Percentiles rank a stretch among this genome's conserved stretches.
phyloP scores from a whole-genome alignment of 2,329 filamentous ascomycete species.

The Cadophora luteo-olivacea region DNA sequence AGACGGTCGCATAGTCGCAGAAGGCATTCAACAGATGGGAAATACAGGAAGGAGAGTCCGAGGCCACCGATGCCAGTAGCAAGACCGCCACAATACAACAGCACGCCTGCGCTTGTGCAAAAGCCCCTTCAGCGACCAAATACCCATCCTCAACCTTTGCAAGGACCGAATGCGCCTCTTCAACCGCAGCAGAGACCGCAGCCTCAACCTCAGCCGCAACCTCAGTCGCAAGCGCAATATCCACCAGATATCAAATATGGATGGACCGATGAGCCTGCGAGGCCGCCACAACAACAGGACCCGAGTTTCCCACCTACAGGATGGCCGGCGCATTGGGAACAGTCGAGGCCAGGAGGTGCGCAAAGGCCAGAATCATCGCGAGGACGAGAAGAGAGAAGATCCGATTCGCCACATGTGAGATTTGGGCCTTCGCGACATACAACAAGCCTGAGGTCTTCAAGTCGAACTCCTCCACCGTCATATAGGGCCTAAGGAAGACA shows the following conservation, averaged over 20 bases:
- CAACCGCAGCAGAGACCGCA: slow-evolving; percentile 7
- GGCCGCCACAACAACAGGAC: slow-evolving; percentile 24
- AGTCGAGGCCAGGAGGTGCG: slow-evolving; percentile 24
- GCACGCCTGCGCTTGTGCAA: slow-evolving; percentile 10
- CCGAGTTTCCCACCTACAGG: slow-evolving; percentile 35
- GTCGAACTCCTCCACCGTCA: slow-evolving; percentile 30
- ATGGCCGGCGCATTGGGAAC: slow-evolving; percentile 38
- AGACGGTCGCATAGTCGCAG: slow-evolving; percentile 31
- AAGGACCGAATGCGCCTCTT: slow-evolving; percentile 10
- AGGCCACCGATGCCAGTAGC: slow-evolving; percentile 20
- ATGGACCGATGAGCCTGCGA: slow-evolving; percentile 32
- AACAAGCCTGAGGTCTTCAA: slow-evolving; percentile 47
- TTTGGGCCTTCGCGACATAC: slow-evolving; percentile 71
- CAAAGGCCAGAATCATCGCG: slow-evolving; percentile 26
- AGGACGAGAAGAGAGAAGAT: slow-evolving; percentile 26
- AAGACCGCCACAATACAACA: slow-evolving; percentile 28
- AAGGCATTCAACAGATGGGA: slow-evolving; percentile 28
- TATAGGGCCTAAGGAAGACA: slow-evolving; percentile 25
- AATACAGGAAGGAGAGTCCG: slow-evolving; percentile 29
- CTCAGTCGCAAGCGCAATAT: slow-evolving; percentile 20
- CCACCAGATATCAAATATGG: slow-evolving; percentile 38
- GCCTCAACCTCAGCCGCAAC: slow-evolving; percentile 15
- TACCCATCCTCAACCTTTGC: slow-evolving; percentile 14
- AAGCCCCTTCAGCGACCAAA: slow-evolving; percentile 7
- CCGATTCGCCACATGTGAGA: slow-evolving; percentile 76